These are phyloP conservation scores for Pestalotiopsis sp. DNA, from an alignment of 2,329 filamentous ascomycete species.

Conservation along the genomic window DNA sequence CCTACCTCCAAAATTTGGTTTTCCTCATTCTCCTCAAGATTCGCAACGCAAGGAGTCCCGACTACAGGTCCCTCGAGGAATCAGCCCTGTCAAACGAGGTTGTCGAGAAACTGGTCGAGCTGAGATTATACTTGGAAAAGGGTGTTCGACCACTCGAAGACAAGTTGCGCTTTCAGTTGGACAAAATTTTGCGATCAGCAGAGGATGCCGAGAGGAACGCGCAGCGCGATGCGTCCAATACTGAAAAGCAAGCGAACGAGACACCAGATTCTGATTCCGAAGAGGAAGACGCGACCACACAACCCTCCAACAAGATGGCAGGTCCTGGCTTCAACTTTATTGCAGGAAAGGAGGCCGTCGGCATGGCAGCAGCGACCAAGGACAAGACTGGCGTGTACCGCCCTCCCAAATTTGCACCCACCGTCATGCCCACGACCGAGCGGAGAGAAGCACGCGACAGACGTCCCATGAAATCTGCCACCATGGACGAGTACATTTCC, in stretches of 20 bases:
- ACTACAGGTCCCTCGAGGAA: constrained; percentile 25
- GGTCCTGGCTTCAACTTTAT: constrained; percentile 40
- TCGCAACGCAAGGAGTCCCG: constrained; percentile 50
- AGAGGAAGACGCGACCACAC: constrained; percentile 20
- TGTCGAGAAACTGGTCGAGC: constrained; percentile 84
- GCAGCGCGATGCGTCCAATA: constrained; percentile 36
- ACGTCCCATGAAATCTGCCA: constrained; percentile 72
- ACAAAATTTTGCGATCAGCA: constrained; percentile 87
- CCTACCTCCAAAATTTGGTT: constrained; percentile 92
- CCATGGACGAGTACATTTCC: constrained; percentile 89
- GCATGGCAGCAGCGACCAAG: constrained; percentile 35
- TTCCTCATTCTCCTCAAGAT: constrained; percentile 85
- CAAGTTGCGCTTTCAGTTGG: constrained; percentile 91
- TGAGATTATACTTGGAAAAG: constrained; percentile 91
- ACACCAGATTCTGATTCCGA: constrained; percentile 37
- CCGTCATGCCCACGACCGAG: constrained; percentile 74
- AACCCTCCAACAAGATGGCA: constrained; percentile 34
- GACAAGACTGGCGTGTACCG: constrained; percentile 76
- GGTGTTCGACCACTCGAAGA: constrained; percentile 89
- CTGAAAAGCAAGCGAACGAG: constrained; percentile 35
- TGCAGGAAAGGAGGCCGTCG: constrained; percentile 32
- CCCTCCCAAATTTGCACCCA: constrained; percentile 85
- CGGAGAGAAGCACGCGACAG: constrained; percentile 64
- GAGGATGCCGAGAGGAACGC: constrained; percentile 66
- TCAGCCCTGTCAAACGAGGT: constrained; percentile 64